Evolutionary conservation across 2,329 filamentous ascomycete genomes (phyloP), one percentile per base, ranked within the genome.

Genomic region (Monilinia laxa): DNA sequence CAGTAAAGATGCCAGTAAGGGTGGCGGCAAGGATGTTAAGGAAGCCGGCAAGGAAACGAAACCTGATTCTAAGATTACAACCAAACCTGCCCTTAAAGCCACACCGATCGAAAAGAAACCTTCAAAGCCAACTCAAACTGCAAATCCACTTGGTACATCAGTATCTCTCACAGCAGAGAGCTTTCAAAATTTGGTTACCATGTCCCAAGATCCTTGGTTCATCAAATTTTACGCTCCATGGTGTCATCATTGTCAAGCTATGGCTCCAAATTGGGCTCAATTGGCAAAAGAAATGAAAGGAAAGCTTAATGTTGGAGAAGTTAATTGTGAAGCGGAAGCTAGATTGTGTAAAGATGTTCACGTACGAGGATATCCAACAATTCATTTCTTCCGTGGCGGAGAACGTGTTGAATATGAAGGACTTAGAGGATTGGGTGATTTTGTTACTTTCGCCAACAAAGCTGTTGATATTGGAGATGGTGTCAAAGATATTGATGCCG

Each of bases 161-260:
- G 82, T 92, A 45, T 79, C 88, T 9, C 83, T 99, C 63, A 93
- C 88, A 2, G 89, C 91, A 0, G 93, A 97, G 76, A 91, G 83
- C 70, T 99, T 99, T 81, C 90, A 96, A 76, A 87, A 86, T 67
- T 82, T 90, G 49, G 93, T 99, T 57, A 96, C 92, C 3, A 90
- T 89, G 77, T 93, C 92, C 0, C 87, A 91, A 70, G 93, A 98
- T 70, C 90, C 93, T 7, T 99, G 95, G 95, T 97, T 99, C 76
- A 88, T 99, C 83, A 99, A 99, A 79, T 98, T 99, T 77, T 98
- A 97, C 77, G 93, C 92, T 23, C 96, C 95, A 7, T 98, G 94
- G 95, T 99, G 95, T 78, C 87, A 89, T 72, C 95, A 99, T 79
- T 99, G 96, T 79, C 91, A 97, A 79, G 91, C 91, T 49, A 87